Conservation (phyloP, 1,284 basidiomycete species). For the Tylopilus sp. region DNA sequence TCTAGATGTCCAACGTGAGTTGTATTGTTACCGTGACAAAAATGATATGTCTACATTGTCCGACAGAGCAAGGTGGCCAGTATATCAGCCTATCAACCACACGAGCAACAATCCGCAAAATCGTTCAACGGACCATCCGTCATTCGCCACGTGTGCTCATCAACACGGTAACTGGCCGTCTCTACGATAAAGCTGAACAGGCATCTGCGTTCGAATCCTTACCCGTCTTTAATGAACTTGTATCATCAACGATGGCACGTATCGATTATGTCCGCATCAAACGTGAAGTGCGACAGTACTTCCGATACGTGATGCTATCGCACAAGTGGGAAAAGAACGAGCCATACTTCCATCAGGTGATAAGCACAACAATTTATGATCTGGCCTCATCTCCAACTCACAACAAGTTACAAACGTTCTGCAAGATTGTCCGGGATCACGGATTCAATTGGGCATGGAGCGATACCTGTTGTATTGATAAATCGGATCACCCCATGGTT, state of each 20-base stretch:
- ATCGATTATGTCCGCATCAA: background rate
- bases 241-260: no score
- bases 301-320: no score
- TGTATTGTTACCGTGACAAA: background rate
- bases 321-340: no score
- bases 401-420: background rate
- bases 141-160: background rate
- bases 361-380: background rate
- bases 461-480: no score
- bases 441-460: no score
- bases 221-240: background rate
- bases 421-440: no score
- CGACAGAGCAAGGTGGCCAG: background rate
- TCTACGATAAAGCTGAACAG: background rate
- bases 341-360: background rate
- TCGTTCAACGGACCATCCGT: background rate
- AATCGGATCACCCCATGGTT: no score
- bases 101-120: background rate
- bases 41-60: background rate
- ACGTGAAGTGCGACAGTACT: background rate
- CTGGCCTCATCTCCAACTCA: background rate
- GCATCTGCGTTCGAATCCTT: background rate
- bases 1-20: background rate
- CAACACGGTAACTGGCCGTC: background rate
- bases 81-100: background rate